Evolutionary conservation across 2,329 filamentous ascomycete genomes (phyloP), one percentile per base, ranked within the genome.

Genomic region (Diaporthe vexans): DNA sequence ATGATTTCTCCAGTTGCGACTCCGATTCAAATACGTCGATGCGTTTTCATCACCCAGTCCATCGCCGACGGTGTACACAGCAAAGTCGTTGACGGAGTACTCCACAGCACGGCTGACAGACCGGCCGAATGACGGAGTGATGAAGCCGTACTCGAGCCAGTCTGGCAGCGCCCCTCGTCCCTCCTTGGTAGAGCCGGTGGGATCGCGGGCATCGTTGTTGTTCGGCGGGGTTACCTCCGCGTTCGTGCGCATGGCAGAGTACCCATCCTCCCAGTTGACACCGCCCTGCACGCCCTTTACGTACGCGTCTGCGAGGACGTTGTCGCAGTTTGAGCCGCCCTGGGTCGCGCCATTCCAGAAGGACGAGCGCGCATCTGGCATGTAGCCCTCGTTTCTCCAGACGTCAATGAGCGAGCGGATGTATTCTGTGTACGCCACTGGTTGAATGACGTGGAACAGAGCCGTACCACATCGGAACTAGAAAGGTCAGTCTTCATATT

Each of bases 251-350:
- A 93, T 92, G 61, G 91, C 90, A 7, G 85, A 82, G 77, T 90
- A 92, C 5, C 87, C 91, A 71, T 90, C 88, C 4, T 85, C 82
- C 93, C 92, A 94, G 81, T 94, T 85, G 57, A 94, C 84, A 5
- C 83, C 83, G 6, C 90, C 91, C 17, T 87, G 85, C 3, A 94
- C 87, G 0, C 91, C 91, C 80, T 94, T 94, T 40, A 93, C 87
- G 76, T 90, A 94, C 0, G 92, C 93, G 78, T 94, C 93, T 2
- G 92, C 92, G 21, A 94, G 88, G 5, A 94, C 88, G 73, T 93
- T 94, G 80, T 94, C 92, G 5, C 90, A 89, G 78, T 94, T 94
- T 17, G 89, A 92, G 10, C 93, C 93, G 15, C 91, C 92, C 79
- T 94, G 92, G 0, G 90, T 89, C 21, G 90, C 89, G 13, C 93